Conservation (phyloP, 148 eudicot species). For the Heliosperma pusillum region DNA sequence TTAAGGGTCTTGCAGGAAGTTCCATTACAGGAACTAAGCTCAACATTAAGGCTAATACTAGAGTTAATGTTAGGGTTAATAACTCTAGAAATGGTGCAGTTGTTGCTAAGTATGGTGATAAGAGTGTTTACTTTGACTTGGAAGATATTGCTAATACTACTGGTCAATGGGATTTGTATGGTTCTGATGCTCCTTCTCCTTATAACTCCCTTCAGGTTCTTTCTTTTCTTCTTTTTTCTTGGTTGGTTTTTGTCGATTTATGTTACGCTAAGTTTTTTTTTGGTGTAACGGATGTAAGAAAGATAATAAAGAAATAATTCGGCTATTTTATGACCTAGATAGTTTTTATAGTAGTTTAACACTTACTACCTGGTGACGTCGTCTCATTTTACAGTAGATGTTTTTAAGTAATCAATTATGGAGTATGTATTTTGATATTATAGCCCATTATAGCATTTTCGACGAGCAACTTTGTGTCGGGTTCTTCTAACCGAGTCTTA, state of each 20-base stretch:
- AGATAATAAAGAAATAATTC: no score
- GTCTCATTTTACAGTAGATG: no score
- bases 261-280: no score
- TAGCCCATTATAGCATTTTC: background rate
- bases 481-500: background rate
- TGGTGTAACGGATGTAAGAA: no score
- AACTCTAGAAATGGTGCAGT: constrained; percentile 60
- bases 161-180: constrained; percentile 98
- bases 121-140: constrained; percentile 95
- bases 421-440: no score
- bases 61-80: constrained; percentile 37
- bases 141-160: constrained; percentile 95
- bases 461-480: background rate
- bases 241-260: background rate
- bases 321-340: no score
- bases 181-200: constrained; percentile 99
- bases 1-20: constrained; percentile 87
- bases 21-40: constrained; percentile 77
- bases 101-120: constrained; percentile 92
- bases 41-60: constrained; percentile 44
- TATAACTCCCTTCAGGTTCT: constrained; percentile 88
- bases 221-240: background rate
- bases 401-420: no score
- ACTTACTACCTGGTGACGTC: no score
- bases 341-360: no score